Evolutionary conservation across 345 rosid genomes (phyloP).

Genomic region (Citrus sp.): DNA sequence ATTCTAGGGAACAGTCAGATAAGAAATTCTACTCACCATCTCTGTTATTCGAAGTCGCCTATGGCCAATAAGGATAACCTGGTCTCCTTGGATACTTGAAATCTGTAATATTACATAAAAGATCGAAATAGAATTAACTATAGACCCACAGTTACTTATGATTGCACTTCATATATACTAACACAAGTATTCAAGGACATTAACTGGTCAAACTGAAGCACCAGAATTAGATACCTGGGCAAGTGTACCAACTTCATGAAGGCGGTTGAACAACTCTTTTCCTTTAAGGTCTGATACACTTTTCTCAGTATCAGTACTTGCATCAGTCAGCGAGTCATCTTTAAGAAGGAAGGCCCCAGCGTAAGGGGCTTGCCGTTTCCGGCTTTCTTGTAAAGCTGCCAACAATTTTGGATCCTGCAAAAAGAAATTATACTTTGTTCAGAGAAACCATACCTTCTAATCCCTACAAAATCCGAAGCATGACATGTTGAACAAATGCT

Average conservation of each 20-base stretch:
- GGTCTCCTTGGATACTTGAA: conserved; percentile 85
- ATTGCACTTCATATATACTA: not conserved
- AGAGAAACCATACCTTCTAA: conserved; percentile 6
- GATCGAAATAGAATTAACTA: not conserved
- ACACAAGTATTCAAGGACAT: not conserved
- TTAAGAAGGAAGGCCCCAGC: conserved; percentile 96
- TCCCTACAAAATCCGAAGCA: not conserved
- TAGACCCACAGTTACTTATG: not conserved
- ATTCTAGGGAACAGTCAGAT: not conserved
- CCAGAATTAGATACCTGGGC: conserved; percentile 61
- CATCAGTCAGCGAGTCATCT: conserved; percentile 76
- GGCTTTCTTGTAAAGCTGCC: conserved; percentile 90
- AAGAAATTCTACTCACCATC: conserved; percentile 54
- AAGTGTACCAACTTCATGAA: conserved; percentile 96
- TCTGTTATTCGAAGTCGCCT: conserved; percentile 88
- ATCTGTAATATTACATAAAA: conserved; percentile 48
- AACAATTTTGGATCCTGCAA: conserved; percentile 86
- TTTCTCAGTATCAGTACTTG: conserved; percentile 71
- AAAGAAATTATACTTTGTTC: not conserved
- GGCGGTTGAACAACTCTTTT: conserved; percentile 71
- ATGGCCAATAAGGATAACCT: conserved; percentile 91
- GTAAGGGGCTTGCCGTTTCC: conserved; percentile 95
- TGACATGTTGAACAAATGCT: not conserved
- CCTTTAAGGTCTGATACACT: conserved; percentile 67
- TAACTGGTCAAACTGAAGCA: conserved; percentile 1